Conservation (phyloP, 805 yeast genomes). For the Wickerhamiella galacta region DNA sequence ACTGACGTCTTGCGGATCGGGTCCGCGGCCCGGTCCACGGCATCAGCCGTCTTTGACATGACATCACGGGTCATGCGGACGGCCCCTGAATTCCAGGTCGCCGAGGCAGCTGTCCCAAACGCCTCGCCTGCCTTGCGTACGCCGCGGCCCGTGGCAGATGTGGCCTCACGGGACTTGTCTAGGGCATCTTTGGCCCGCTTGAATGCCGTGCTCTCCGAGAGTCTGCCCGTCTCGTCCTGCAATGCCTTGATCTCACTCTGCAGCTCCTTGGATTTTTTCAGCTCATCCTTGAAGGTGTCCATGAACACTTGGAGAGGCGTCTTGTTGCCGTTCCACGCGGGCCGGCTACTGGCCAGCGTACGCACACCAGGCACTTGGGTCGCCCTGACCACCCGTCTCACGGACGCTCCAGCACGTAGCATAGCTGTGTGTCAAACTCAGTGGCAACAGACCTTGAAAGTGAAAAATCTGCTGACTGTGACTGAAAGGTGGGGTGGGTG, state of each 20-base stretch:
- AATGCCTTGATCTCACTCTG: conserved; percentile 87
- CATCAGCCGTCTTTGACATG: conserved; percentile 67
- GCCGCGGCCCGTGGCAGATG: conserved; percentile 53
- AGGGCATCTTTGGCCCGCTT: conserved; percentile 86
- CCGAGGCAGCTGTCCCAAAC: conserved; percentile 73
- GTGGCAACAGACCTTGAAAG: too few relatives aligned
- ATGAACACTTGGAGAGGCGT: conserved; percentile 78
- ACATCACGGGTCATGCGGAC: conserved; percentile 79
- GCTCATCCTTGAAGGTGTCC: conserved; percentile 80
- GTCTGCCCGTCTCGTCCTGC: conserved; percentile 87
- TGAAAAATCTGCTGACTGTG: too few relatives aligned
- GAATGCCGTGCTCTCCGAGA: conserved; percentile 88
- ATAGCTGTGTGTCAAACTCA: too few relatives aligned
- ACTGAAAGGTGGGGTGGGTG: too few relatives aligned
- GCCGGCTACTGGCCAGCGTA: too few relatives aligned
- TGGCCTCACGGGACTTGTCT: conserved; percentile 59
- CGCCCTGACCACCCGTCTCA: too few relatives aligned
- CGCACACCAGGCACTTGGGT: too few relatives aligned
- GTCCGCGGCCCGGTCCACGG: conserved; percentile 67
- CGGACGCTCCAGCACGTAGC: too few relatives aligned
- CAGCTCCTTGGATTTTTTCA: conserved; percentile 77
- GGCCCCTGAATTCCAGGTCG: conserved; percentile 93
- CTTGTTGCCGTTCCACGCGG: conserved; percentile 16
- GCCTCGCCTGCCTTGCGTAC: conserved; percentile 83
- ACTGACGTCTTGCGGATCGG: conserved; percentile 85